Percentiles rank a stretch among this genome's conserved stretches.
Conservation (phyloP, 495 filamentous ascomycete species). For the Hypomontagnella monticulosa region DNA sequence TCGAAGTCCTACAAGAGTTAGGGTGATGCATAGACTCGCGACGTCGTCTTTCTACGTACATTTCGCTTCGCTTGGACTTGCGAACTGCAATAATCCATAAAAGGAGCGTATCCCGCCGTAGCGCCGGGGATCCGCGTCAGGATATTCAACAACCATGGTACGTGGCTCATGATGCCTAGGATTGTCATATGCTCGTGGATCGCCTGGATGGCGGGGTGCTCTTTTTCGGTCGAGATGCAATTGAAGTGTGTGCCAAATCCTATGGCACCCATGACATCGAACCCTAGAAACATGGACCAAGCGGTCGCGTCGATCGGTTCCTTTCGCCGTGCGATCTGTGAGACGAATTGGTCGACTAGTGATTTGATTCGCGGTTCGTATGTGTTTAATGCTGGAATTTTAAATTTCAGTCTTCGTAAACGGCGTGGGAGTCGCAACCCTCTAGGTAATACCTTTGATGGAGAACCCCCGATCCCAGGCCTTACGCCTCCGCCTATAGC, state of each 20-base stretch:
- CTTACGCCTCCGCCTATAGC: conserved; percentile 47
- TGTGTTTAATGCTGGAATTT: conserved; percentile 30
- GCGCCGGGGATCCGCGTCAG: conserved; percentile 16
- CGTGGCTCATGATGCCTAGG: conserved; percentile 45
- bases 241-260: conserved; percentile 45
- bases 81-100: conserved; percentile 20
- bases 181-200: conserved; percentile 48
- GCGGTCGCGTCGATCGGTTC: conserved; percentile 41
- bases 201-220: conserved; percentile 44
- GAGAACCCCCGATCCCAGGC: conserved; percentile 49
- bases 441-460: conserved; percentile 44
- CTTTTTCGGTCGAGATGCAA: conserved; percentile 49
- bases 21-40: neutral
- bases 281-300: conserved; percentile 46
- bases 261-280: conserved; percentile 43
- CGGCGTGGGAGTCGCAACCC: no score
- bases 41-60: conserved; percentile 4
- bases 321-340: conserved; percentile 30
- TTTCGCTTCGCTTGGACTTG: conserved; percentile 20
- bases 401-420: neutral
- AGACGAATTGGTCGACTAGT: conserved; percentile 43
- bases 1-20: conserved; percentile 6
- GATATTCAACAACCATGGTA: conserved; percentile 51
- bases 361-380: conserved; percentile 41
- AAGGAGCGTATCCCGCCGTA: conserved; percentile 4